Percentiles rank a stretch among this genome's conserved stretches.
Conservation (phyloP, 2,329 filamentous ascomycete genomes). For the Apiospora koreana region DNA sequence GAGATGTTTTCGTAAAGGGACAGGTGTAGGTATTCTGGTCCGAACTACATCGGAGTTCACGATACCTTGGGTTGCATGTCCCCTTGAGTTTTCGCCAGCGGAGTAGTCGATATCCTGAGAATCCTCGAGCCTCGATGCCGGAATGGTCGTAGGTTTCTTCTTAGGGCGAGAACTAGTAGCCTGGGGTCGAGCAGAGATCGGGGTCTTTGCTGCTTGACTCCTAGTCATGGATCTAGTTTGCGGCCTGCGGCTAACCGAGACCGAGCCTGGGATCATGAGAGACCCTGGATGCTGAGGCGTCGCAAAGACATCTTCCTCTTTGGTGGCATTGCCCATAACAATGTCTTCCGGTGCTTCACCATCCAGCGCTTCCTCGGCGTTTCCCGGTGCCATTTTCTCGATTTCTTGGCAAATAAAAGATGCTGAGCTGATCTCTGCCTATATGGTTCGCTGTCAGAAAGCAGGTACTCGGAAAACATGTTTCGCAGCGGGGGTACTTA, state of each 20-base stretch:
- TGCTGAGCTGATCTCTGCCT: background rate
- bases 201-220: background rate
- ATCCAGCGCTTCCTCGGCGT: background rate
- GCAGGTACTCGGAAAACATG: background rate
- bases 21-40: background rate
- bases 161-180: background rate
- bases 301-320: background rate
- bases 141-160: no score
- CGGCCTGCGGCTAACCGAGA: background rate
- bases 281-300: background rate
- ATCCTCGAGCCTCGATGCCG: background rate
- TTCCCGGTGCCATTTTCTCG: background rate
- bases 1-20: background rate
- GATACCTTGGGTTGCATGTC: background rate
- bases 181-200: background rate
- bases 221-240: conserved; percentile 2
- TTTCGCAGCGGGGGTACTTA: background rate
- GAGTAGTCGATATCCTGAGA: background rate
- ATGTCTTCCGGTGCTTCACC: background rate
- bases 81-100: background rate
- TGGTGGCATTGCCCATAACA: background rate
- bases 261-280: background rate
- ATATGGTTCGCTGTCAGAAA: background rate
- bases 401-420: no score
- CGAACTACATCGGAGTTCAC: background rate